phyloP scores from a whole-genome alignment of 768 basidiomycete species.

The Antrodiella citrinella region DNA sequence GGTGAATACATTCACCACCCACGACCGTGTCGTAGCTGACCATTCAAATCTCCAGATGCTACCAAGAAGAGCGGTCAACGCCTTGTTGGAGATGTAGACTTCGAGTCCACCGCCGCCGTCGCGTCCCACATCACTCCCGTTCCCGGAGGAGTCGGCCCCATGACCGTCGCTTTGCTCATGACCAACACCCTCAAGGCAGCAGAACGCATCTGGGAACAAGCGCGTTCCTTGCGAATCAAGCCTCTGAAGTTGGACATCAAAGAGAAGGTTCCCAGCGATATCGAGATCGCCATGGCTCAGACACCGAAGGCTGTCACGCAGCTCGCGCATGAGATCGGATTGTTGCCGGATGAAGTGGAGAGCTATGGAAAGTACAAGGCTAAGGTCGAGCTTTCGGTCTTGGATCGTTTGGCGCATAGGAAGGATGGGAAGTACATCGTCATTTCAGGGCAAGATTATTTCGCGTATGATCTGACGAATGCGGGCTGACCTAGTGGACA shows the following conservation, averaged over 20 bases:
- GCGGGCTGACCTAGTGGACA: background rate
- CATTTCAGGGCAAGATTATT: slow-evolving; percentile 66
- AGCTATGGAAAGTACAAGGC: slow-evolving; percentile 95
- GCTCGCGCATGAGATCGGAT: slow-evolving; percentile 83
- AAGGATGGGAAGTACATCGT: slow-evolving; percentile 95
- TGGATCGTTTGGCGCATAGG: slow-evolving; percentile 78
- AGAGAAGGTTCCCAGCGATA: slow-evolving; percentile 90
- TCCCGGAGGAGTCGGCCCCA: slow-evolving; percentile 98
- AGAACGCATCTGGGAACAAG: slow-evolving; percentile 67
- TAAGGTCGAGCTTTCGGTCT: slow-evolving; percentile 85
- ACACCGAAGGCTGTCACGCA: slow-evolving; percentile 82
- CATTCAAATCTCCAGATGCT: slow-evolving; percentile 51
- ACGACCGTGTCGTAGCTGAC: too few relatives aligned
- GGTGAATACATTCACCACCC: too few relatives aligned
- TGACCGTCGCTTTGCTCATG: slow-evolving; percentile 99
- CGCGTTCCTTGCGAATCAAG: slow-evolving; percentile 57
- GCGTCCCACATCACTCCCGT: slow-evolving; percentile 96
- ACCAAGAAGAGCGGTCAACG: slow-evolving; percentile 94
- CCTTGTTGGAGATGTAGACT: slow-evolving; percentile 94
- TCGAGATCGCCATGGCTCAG: slow-evolving; percentile 93
- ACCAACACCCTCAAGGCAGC: slow-evolving; percentile 85
- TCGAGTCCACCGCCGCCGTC: slow-evolving; percentile 58
- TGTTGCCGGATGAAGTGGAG: slow-evolving; percentile 82
- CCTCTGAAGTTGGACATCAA: slow-evolving; percentile 75
- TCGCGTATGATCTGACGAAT: background rate